Evolutionary conservation across 2,329 filamentous ascomycete species (phyloP), one percentile per base, ranked within the genome.

Genomic region (Xylaria multiplex): DNA sequence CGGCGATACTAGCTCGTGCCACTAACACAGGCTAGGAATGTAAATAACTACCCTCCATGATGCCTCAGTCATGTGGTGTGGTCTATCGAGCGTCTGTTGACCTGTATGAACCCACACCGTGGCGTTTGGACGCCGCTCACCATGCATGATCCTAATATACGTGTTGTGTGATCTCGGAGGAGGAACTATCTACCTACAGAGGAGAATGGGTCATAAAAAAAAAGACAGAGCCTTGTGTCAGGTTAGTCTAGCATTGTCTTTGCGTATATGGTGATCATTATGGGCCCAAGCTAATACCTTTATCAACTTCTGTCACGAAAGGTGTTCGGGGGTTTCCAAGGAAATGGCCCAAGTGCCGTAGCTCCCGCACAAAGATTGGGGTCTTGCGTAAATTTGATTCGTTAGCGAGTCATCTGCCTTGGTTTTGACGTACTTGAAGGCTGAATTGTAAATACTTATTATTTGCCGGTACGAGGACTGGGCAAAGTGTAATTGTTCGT

Each of bases 251-350:
- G 49, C 42, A 32, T 35, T 43, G 16, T 42, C 13, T 43, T 24
- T 40, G 35, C 22, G 22, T 56, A 64, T 52, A 22, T 49, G 24
- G 13, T 54, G 22, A 35, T n/a, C 5, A 49, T 54, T 40, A 59
- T 42, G 49, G 50, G 61, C 35, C 45, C 48, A 37, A 16, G 5
- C 48, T 48, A 53, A 59, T 57, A n/a, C 13, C 49, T 40, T 8
- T 59, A 13, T 55, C 24, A n/a, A 43, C 35, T 42, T 32, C 32
- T 40, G 43, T 49, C 40, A 52, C 16, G 50, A 54, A 43, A 35
- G 13, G 13, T n/a, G 4, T 45, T 22, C 53, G 16, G 19, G 52
- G 16, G 8, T 19, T 50, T 24, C 14, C 19, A 46, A 54, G 50
- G 7, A 16, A 24, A 40, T 49, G 19, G 3, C 37, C 50, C 6